Evolutionary conservation across 148 eudicot species (phyloP).

Genomic region (Rhododendron griersonianum): DNA sequence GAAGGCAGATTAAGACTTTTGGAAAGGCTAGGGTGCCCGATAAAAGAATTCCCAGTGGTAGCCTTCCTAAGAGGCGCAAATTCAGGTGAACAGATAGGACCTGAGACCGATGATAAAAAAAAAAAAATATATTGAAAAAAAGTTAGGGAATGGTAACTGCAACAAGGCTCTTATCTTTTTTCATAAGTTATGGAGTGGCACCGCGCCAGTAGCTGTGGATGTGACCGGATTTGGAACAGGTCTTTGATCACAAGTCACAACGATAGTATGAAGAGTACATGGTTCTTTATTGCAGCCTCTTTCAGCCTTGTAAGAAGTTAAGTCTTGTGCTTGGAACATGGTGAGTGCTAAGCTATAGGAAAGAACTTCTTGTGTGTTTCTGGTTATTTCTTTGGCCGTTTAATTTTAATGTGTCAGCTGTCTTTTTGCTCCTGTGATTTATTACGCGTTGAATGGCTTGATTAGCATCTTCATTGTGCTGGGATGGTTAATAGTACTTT

Average conservation of each 20-base stretch:
- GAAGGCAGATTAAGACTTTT: too few species aligned
- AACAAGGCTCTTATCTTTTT: not conserved
- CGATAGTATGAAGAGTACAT: not conserved
- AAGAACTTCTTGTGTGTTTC: not conserved
- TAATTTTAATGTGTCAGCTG: not conserved
- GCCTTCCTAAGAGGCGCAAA: slow-evolving; percentile 48
- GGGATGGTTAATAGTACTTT: not conserved
- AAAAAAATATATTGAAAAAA: too few species aligned
- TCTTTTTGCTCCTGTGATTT: not conserved
- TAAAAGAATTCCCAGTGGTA: slow-evolving; percentile 28
- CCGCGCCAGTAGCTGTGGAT: not conserved
- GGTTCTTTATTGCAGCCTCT: not conserved
- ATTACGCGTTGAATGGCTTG: not conserved
- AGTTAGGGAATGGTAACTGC: not conserved
- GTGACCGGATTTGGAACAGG: not conserved
- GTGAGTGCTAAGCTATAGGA: not conserved
- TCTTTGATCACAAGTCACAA: not conserved
- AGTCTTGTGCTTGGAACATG: not conserved
- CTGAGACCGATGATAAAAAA: not conserved
- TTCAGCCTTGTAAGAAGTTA: not conserved
- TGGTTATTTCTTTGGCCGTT: not conserved
- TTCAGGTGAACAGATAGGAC: slow-evolving; percentile 25
- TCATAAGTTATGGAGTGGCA: not conserved
- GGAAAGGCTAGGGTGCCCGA: slow-evolving; percentile 20
- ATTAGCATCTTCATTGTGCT: not conserved